phyloP scores from a whole-genome alignment of 495 filamentous ascomycete genomes.

The Rhypophila decipiens region DNA sequence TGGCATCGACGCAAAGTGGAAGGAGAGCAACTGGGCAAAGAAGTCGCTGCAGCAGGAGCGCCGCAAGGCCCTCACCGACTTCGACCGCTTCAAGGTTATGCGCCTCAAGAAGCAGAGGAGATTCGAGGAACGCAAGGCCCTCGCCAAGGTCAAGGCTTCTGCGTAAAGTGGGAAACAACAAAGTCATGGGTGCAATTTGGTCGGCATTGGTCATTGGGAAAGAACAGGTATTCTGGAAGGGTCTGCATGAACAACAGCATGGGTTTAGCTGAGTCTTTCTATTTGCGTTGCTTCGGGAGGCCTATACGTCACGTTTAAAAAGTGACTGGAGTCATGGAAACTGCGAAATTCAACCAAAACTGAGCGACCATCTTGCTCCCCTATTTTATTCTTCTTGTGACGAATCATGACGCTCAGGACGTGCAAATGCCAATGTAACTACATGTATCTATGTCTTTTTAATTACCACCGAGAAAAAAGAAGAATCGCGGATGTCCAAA shows the following conservation, averaged over 20 bases:
- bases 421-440: too few species aligned
- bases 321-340: slow-evolving; percentile 41
- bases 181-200: slow-evolving; percentile 26
- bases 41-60: slow-evolving; percentile 73
- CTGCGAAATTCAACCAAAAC: slow-evolving; percentile 33
- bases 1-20: slow-evolving; percentile 87
- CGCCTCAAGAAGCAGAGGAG: slow-evolving; percentile 95
- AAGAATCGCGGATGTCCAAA: not conserved
- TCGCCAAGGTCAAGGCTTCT: slow-evolving; percentile 64
- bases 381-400: slow-evolving; percentile 4
- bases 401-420: too few species aligned
- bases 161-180: slow-evolving; percentile 27
- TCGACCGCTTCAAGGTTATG: slow-evolving; percentile 99
- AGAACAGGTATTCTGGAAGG: slow-evolving; percentile 33
- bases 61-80: slow-evolving; percentile 88
- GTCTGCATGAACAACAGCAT: slow-evolving; percentile 44
- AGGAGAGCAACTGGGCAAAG: slow-evolving; percentile 83
- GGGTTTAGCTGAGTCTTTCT: slow-evolving; percentile 41
- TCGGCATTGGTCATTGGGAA: slow-evolving; percentile 32
- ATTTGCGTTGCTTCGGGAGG: slow-evolving; percentile 47
- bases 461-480: not conserved
- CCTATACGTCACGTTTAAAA: slow-evolving; percentile 45
- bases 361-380: slow-evolving; percentile 10
- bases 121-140: slow-evolving; percentile 91
- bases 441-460: too few species aligned